Base-by-base conservation (phyloP, 208 protist genomes). In the Leishmania major region DNA sequence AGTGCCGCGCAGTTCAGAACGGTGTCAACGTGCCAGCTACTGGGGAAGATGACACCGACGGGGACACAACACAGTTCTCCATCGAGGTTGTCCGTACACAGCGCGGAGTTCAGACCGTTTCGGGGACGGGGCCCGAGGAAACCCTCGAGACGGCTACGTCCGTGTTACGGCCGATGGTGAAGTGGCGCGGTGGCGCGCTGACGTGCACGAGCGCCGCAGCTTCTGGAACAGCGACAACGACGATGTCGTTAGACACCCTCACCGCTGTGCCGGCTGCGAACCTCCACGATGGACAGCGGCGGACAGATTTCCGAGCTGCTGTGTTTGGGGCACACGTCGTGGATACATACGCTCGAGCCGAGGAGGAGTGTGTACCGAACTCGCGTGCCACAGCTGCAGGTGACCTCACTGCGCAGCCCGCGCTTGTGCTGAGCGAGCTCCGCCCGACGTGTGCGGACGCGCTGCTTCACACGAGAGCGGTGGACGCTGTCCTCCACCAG, bases 91-190 rank as follows among this genome's bases (percentile, higher is more conserved):
- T 71, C 3, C 22, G 7, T 43, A 81, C 81, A 1, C 81, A 81
- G 77, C 71, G 77, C 28, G 77, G 60, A 10, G 60, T 0, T 62
- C 57, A 51, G 3, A 1, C 49, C 25, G 22, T n/a, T 49, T 79
- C 25, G 53, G n/a, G 57, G 31, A 79, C 37, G 28, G 35, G 37
- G 15, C 13, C 57, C 55, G 35, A 17, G 35, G 75, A 70, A n/a
- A 57, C 76, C 5, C 2, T 77, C 5, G 82, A 85, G 67, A 82
- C 78, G n/a, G 31, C 60, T 28, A 77, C 78, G 47, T 75, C 73
- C 3, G 77, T 79, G 49, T 60, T 86, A 47, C 82, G 78, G 6
- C 82, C 78, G 0, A 86, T 86, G 82, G 67, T 79, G 15, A 66
- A 7, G 15, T 0, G 75, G 3, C 53, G 75, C 13, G 8, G 40